Base-by-base conservation (phyloP, 78 protist species). In the Capsaspora owczarzaki region DNA sequence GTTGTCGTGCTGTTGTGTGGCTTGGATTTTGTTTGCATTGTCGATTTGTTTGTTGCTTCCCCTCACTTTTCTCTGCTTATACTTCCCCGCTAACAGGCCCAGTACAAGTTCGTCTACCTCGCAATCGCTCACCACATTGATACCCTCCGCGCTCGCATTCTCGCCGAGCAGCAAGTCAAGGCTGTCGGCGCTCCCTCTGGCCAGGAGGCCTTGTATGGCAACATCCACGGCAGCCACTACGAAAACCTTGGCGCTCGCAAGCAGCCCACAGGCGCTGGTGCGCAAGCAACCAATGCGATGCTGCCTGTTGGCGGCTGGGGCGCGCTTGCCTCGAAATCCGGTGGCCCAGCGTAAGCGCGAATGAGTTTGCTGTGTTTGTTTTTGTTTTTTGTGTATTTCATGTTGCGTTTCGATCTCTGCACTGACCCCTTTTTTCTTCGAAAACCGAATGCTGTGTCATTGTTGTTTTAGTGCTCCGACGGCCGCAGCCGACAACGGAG, bases 51-150 rank as follows among this genome's bases (percentile, higher is more conserved):
- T 3, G 70, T 61, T 60, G 68, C 35, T 8, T 2, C 63, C 2
- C 63, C 14, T 23, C 2, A 23, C 5, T 61, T 33, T 33, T 33
- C 23, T 4, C 35, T 14, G 16, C 1, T 4, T 27, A 2, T 4
- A 33, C 41, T 33, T 40, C 27, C 70, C 2, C 41, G 23, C 70
- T 14, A 2, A n/a, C 70, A 68, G 74, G 61, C 77, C 25, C 77
- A 71, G 60, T 71, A 71, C 44, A 6, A 29, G 27, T 71, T 71
- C 37, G 41, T 71, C 41, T 71, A 71, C 77, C 25, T 23, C 61
- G 77, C 77, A 23, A 40, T 68, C 49, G 27, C 40, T 23, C 40
- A 68, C 74, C 47, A 68, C 47, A 68, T 68, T 47, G 31, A 68
- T 12, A 20, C 2, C 0, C 44, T 56, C 66, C 66, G 66, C 56